Conservation (phyloP, 495 filamentous ascomycete genomes). For the Xylaria acuta region DNA sequence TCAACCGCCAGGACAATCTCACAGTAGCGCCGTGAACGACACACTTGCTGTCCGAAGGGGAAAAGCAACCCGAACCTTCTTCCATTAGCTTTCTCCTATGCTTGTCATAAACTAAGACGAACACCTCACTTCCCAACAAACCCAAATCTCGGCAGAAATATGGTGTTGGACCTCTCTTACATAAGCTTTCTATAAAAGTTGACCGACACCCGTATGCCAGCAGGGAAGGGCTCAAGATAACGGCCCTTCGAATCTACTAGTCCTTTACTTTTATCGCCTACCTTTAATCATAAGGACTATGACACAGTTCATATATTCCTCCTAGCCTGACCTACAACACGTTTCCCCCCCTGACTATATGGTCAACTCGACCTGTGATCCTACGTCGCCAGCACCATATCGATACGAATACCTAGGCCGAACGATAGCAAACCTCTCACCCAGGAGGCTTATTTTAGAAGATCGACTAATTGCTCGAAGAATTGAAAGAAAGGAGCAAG, state of each 20-base stretch:
- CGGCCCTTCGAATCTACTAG: background rate
- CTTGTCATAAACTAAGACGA: background rate
- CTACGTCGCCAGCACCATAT: background rate
- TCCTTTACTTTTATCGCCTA: background rate
- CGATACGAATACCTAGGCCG: background rate
- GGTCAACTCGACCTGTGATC: background rate
- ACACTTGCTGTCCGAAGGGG: background rate
- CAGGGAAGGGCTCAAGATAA: conserved; percentile 2
- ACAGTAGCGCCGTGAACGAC: background rate
- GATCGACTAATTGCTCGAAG: background rate
- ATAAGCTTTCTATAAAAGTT: background rate
- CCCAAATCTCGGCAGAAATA: background rate
- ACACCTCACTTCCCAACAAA: background rate
- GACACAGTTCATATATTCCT: background rate
- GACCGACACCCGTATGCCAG: background rate
- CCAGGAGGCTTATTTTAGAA: background rate
- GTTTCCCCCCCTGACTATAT: background rate
- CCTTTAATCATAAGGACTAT: background rate
- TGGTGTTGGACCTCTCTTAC: background rate
- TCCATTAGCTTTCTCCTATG: background rate
- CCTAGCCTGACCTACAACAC: background rate
- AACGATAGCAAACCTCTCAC: background rate
- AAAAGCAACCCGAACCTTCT: background rate
- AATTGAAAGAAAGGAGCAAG: background rate
- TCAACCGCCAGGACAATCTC: background rate